phyloP scores from a whole-genome alignment of 1,284 basidiomycete genomes.

The Somion occarium region DNA sequence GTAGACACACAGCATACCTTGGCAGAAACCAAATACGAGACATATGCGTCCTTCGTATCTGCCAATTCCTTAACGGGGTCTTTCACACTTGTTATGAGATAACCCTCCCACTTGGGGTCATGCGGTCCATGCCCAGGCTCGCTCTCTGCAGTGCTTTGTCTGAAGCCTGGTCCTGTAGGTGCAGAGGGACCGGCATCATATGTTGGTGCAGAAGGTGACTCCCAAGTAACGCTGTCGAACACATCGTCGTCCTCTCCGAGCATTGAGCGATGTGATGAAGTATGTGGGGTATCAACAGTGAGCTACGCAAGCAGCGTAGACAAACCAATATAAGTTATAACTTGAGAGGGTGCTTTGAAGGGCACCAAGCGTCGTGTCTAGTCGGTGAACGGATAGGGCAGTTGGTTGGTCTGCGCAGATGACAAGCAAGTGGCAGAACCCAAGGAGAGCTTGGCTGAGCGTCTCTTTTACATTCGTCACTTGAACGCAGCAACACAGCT shows the following conservation, averaged over 20 bases:
- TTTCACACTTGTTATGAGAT: slow-evolving; percentile 80
- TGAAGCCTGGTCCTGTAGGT: slow-evolving; percentile 66
- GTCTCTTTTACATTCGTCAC: background rate
- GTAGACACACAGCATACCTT: slow-evolving; percentile 52
- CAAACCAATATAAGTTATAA: background rate
- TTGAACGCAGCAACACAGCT: background rate
- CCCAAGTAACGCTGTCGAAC: slow-evolving; percentile 84
- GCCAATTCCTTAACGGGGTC: slow-evolving; percentile 95
- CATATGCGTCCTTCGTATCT: slow-evolving; percentile 94
- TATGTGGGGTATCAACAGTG: slow-evolving; percentile 6
- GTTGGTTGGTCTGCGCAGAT: background rate
- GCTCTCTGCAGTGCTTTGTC: slow-evolving; percentile 64
- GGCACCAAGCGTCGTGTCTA: slow-evolving; percentile 8
- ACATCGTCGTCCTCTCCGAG: slow-evolving; percentile 80
- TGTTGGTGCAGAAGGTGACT: slow-evolving; percentile 55
- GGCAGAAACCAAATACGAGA: slow-evolving; percentile 89
- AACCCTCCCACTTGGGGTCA: slow-evolving; percentile 87
- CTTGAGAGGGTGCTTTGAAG: slow-evolving; percentile 13
- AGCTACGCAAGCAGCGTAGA: background rate
- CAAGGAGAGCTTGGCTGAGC: background rate
- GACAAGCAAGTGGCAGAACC: background rate
- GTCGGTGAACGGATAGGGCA: background rate
- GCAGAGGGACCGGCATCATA: slow-evolving; percentile 35
- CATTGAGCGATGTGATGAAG: slow-evolving; percentile 34
- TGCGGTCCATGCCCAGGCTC: slow-evolving; percentile 58